These are phyloP conservation scores for Quercus aquifolioides DNA, from an alignment of 306 rosid species.

Conservation along the genomic window DNA sequence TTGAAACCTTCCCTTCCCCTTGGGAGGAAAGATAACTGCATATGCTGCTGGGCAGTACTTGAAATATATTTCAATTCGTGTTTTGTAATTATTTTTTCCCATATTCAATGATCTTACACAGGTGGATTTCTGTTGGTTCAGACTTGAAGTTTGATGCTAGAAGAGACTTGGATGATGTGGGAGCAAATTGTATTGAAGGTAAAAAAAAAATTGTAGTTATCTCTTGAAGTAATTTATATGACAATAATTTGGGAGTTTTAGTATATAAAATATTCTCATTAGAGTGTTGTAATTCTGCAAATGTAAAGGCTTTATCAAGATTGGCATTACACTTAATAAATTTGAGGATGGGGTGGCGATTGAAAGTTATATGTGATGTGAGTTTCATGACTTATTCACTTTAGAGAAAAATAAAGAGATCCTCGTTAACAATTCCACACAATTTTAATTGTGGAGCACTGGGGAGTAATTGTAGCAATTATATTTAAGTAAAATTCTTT, in stretches of 20 bases:
- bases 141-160: slow-evolving; percentile 98
- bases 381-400: background rate
- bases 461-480: background rate
- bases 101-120: slow-evolving; percentile 44
- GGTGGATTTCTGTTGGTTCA: slow-evolving; percentile 99
- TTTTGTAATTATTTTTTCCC: slow-evolving; percentile 35
- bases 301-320: background rate
- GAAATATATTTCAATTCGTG: slow-evolving; percentile 8
- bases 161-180: slow-evolving; percentile 95
- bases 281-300: background rate
- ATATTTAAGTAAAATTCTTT: background rate
- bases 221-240: background rate
- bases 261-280: background rate
- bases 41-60: background rate
- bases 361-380: background rate
- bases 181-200: slow-evolving; percentile 78
- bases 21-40: background rate
- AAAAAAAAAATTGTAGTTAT: slow-evolving; percentile 16
- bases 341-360: background rate
- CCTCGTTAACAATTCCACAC: too few species aligned
- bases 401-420: too few species aligned
- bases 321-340: background rate
- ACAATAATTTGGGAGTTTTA: background rate
- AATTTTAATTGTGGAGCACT: background rate
- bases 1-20: background rate